Evolutionary conservation across 345 rosid species (phyloP).

Genomic region (Populus nigra): DNA sequence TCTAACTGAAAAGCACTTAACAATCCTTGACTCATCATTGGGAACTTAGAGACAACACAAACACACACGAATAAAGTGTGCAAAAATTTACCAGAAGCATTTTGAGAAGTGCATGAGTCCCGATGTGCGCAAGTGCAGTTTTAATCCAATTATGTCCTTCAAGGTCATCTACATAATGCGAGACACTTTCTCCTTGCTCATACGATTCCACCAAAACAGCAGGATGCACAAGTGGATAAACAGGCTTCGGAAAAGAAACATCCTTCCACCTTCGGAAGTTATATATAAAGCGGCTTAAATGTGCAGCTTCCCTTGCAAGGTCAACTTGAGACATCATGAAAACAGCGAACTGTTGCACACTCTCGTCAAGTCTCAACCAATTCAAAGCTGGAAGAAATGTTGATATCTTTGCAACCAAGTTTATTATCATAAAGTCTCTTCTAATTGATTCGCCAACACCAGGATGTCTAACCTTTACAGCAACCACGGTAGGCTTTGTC

Average conservation of each 20-base stretch:
- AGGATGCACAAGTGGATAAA: slow-evolving; percentile 93
- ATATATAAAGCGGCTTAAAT: slow-evolving; percentile 83
- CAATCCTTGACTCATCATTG: not conserved
- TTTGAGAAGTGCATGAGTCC: slow-evolving; percentile 94
- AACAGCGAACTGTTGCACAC: slow-evolving; percentile 89
- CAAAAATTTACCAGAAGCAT: slow-evolving; percentile 80
- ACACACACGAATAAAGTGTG: not conserved
- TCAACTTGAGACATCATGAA: slow-evolving; percentile 99
- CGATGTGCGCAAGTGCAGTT: slow-evolving; percentile 84
- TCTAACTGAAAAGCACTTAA: not conserved
- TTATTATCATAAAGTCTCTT: slow-evolving; percentile 82
- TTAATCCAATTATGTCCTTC: slow-evolving; percentile 66
- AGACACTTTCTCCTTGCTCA: slow-evolving; percentile 91
- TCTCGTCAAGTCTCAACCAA: slow-evolving; percentile 95
- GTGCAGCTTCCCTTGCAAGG: slow-evolving; percentile 99
- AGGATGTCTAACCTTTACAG: slow-evolving; percentile 98
- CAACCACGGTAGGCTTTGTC: slow-evolving; percentile 67
- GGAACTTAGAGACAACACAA: not conserved
- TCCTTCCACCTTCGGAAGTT: slow-evolving; percentile 90
- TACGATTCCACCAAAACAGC: slow-evolving; percentile 92
- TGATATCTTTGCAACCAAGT: slow-evolving; percentile 64
- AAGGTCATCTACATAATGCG: slow-evolving; percentile 75
- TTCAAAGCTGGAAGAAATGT: slow-evolving; percentile 68
- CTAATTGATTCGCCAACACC: slow-evolving; percentile 89
- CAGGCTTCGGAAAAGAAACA: slow-evolving; percentile 97